Evolutionary conservation across 202 grass and related monocot species (phyloP), one percentile per base, ranked within the genome.

Genomic region (Saccharum hybrid): DNA sequence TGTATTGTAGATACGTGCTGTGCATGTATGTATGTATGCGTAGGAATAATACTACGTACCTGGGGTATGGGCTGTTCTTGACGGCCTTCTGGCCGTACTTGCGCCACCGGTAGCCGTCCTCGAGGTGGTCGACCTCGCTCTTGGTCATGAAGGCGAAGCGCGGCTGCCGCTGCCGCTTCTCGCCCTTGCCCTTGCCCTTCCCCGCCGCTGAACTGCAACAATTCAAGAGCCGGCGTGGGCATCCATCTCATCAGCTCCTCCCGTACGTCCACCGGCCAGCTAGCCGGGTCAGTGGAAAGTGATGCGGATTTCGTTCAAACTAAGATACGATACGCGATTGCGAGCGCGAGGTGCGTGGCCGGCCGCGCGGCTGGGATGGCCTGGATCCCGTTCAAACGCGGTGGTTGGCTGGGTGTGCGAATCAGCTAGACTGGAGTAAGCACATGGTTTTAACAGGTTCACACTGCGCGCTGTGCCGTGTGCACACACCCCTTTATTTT

Each of bases 111-210:
- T 92, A 94, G 39, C 96, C 93, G 84, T 99, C 96, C 81, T 97
- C 94, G 16, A 97, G 87, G 80, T 97, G 91, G 75, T 97, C 94
- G 42, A 97, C 94, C 79, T 97, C 94, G 82, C 91, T 97, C 83
- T 94, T 97, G 61, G 94, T 97, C 89, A 92, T 90, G 91, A 97
- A 97, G 23, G 94, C 94, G 83, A 97, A 94, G 13, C 94, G 80
- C 37, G 87, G 87, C 67, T 88, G 89, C 80, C 89, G 86, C 72
- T 84, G 89, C 76, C 94, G 81, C 77, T 97, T 97, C 94, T 97
- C 94, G 33, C 87, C 94, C 79, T 90, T 97, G 37, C 70, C 80
- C 77, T 80, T 90, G 16, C 18, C 84, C 82, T n/a, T 54, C 84
- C 79, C 19, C 41, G 60, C 75, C 63, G 38, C 23, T 19, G 42